A percentile compares a stretch with the other conserved stretches of the same genome.
Conservation (phyloP, 2,329 filamentous ascomycete genomes). For the Allantophomopsis cytisporea region DNA sequence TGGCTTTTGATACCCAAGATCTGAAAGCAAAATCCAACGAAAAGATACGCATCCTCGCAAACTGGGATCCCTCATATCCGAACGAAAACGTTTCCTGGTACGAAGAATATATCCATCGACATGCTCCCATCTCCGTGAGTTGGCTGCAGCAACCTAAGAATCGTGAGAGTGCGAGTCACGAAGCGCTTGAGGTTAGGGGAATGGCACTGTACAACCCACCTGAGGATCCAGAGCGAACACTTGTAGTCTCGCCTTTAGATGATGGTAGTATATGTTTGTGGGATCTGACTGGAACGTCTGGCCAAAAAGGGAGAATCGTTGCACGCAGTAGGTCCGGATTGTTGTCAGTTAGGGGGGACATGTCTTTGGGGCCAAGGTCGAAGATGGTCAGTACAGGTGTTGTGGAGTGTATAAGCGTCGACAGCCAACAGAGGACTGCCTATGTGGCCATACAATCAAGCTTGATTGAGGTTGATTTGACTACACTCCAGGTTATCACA, state of each 20-base stretch:
- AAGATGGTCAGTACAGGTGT: conserved; percentile 60
- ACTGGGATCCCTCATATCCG: conserved; percentile 72
- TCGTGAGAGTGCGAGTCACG: conserved; percentile 24
- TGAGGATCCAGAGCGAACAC: conserved; percentile 34
- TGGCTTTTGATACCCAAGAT: conserved; percentile 7
- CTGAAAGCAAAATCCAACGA: conserved; percentile 18
- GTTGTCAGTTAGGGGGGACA: conserved; percentile 41
- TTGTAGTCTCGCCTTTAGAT: conserved; percentile 66
- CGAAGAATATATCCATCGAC: conserved; percentile 73
- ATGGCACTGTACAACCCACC: conserved; percentile 51
- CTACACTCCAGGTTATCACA: conserved; percentile 55
- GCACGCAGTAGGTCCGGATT: conserved; percentile 53
- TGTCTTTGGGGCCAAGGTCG: conserved; percentile 29
- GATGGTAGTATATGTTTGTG: conserved; percentile 82
- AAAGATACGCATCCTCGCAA: conserved; percentile 47
- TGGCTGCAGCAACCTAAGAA: conserved; percentile 59
- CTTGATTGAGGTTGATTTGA: conserved; percentile 71
- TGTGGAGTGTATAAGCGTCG: conserved; percentile 72
- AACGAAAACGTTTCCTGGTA: conserved; percentile 71
- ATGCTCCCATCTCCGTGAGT: conserved; percentile 58
- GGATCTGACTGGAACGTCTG: conserved; percentile 51
- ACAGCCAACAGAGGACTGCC: conserved; percentile 50
- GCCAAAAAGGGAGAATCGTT: conserved; percentile 45
- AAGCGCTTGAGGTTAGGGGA: conserved; percentile 55
- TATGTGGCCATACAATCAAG: conserved; percentile 69